Percentiles rank a stretch among this genome's conserved stretches.
These are phyloP conservation scores for Fraxinus sp. DNA, from an alignment of 305 asterid genomes.

Conservation along the genomic window DNA sequence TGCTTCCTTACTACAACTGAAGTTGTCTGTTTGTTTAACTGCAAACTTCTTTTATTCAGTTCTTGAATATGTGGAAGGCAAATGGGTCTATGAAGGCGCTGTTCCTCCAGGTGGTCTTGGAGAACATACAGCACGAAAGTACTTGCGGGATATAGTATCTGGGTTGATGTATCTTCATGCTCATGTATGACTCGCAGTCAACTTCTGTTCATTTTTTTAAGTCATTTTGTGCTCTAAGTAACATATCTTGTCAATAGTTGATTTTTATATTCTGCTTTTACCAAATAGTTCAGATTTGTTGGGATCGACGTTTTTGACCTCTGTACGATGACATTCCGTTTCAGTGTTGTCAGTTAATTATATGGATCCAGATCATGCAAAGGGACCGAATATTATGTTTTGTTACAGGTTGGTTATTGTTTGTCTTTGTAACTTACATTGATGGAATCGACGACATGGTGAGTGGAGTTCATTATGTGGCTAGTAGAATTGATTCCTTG, in stretches of 20 bases:
- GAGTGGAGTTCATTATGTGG: background rate
- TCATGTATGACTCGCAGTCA: constrained; percentile 46
- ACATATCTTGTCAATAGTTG: background rate
- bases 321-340: background rate
- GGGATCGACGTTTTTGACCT: background rate
- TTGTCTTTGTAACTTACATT: background rate
- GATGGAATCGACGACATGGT: background rate
- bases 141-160: constrained; percentile 69
- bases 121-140: constrained; percentile 59
- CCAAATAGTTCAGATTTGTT: background rate
- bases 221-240: background rate
- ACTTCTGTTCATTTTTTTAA: background rate
- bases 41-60: constrained; percentile 34
- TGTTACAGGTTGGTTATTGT: background rate
- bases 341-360: background rate
- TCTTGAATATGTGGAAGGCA: constrained; percentile 80
- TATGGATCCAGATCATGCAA: constrained; percentile 2
- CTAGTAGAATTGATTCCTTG: background rate
- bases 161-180: constrained; percentile 72
- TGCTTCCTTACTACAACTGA: background rate
- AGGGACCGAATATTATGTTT: background rate
- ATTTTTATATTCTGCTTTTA: background rate
- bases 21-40: constrained; percentile 20
- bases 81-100: constrained; percentile 73
- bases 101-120: constrained; percentile 66